Evolutionary conservation across 306 rosid species (phyloP), one percentile per base, ranked within the genome.

Genomic region (Sicyos edulis): DNA sequence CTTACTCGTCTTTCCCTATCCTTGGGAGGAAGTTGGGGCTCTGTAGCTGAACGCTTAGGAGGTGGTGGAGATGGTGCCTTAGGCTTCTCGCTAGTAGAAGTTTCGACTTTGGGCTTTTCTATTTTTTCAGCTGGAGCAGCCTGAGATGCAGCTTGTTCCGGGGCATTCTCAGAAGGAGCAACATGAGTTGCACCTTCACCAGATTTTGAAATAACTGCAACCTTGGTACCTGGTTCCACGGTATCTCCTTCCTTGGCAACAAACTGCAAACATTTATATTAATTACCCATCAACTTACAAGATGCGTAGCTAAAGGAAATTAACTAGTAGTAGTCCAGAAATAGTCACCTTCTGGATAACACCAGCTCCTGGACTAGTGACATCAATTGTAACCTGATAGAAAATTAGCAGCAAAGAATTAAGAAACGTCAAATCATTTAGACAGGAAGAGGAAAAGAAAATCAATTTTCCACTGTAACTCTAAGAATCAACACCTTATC

Each of bases 201-300:
- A 69, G 96, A 86, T 77, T 86, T 88, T 79, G 92, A 86, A 78
- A 90, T 90, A 75, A 90, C 76, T 76, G 91, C 96, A 74, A 90
- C 88, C 88, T 86, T 86, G 84, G 87, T 78, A 45, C 96, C 96
- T 69, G 95, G 90, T 78, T 80, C 90, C 70, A 90, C 96, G 15
- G 96, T 90, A 76, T 90, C 95, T 17, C 96, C 96, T 88, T 90
- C 96, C 72, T 82, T 86, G 78, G 86, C 95, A 74, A 79, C 86
- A 79, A 90, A 83, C 95, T 90, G 83, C 69, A 52, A 70, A 66
- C 32, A 54, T 73, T 81, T 76, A 56, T 73, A 58, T 54, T 13
- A 63, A 58, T 50, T 50, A 54, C 5, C 32, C 10, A 68, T 72
- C 47, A 65, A 72, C 44, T 42, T 32, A 51, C 45, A 11, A 34